Evolutionary conservation across 2,329 filamentous ascomycete species (phyloP), one percentile per base, ranked within the genome.

Genomic region (Macrophomina phaseolina): DNA sequence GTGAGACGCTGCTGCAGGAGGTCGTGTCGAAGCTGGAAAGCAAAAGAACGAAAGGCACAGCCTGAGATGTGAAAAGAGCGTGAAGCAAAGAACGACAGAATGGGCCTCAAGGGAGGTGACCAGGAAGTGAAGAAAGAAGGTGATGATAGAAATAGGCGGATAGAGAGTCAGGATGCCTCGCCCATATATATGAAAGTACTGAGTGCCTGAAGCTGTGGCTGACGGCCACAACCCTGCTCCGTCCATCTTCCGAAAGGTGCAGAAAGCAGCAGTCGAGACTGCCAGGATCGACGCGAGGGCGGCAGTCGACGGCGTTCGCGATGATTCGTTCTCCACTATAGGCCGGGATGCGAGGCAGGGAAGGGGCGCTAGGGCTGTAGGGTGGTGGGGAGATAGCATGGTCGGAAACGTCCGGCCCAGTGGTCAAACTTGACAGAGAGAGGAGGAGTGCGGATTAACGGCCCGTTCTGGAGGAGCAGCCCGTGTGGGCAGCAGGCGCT

Each of bases 11-110:
- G 36, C 36, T 53, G 61, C 48, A 14, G 45, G 48, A 28, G 48
- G 14, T 6, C 48, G 45, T 28, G 48, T 49, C 23, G 30, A 23
- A 53, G 48, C 61, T 53, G 48, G 61, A 18, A 64, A 36, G 6
- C 12, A 7, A 42, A 48, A 28, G 49, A 64, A 64, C 16, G 61
- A 53, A 53, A 52, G 61, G 61, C 61, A 64, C 61, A 52, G 61
- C 61, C 61, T 64, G 61, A 40, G 18, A 14, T 49, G 14, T 8
- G 7, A 63, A 64, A 64, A 64, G 61, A 64, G 61, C 48, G 61
- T 53, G 16, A 45, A 46, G 60, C 23, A 40, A 53, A 53, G 18
- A 64, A 64, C 36, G 61, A 64, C 36, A 42, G 61, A 28, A 64
- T 38, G 48, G 48, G 48, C 49, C 61, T 52, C 49, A 40, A 52